Conservation (phyloP, 192 early-diverging fungal genomes). For the Gamsiella multidivaricata region DNA sequence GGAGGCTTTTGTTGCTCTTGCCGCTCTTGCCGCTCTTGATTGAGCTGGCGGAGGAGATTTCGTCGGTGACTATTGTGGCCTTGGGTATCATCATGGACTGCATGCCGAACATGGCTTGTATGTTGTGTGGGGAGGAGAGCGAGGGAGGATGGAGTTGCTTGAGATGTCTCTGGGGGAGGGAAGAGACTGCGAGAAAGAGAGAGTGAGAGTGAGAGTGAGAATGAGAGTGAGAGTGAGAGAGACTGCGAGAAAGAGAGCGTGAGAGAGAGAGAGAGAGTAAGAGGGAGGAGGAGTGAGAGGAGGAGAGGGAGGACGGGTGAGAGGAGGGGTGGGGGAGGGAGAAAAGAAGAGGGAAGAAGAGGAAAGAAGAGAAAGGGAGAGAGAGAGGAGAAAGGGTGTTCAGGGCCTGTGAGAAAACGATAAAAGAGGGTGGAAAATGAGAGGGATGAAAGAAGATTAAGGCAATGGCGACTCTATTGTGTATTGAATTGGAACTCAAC, state of each 20-base stretch:
- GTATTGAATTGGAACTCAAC: too few relatives aligned
- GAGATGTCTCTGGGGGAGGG: not conserved
- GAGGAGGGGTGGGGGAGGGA: not conserved
- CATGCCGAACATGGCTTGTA: conserved; percentile 37
- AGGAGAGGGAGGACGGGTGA: not conserved
- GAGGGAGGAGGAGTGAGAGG: not conserved
- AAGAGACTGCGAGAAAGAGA: not conserved
- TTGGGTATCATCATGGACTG: conserved; percentile 28
- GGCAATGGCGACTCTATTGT: too few relatives aligned
- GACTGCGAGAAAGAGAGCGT: not conserved
- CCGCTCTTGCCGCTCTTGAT: conserved; percentile 53
- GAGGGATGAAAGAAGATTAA: too few relatives aligned
- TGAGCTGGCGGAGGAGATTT: conserved; percentile 33
- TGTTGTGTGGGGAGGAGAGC: not conserved
- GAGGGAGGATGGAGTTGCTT: not conserved
- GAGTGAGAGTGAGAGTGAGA: not conserved
- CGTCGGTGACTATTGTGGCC: conserved; percentile 10
- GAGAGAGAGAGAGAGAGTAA: not conserved
- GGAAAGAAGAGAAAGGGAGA: not conserved
- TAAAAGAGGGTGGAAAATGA: too few relatives aligned
- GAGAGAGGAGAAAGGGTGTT: not conserved
- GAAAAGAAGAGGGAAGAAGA: not conserved
- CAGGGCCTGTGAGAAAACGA: too few relatives aligned
- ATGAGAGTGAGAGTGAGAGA: not conserved
- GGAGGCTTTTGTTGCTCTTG: conserved; percentile 34